Evolutionary conservation across 768 basidiomycete genomes (phyloP), one percentile per base, ranked within the genome.

Genomic region (Galerina sulciceps): DNA sequence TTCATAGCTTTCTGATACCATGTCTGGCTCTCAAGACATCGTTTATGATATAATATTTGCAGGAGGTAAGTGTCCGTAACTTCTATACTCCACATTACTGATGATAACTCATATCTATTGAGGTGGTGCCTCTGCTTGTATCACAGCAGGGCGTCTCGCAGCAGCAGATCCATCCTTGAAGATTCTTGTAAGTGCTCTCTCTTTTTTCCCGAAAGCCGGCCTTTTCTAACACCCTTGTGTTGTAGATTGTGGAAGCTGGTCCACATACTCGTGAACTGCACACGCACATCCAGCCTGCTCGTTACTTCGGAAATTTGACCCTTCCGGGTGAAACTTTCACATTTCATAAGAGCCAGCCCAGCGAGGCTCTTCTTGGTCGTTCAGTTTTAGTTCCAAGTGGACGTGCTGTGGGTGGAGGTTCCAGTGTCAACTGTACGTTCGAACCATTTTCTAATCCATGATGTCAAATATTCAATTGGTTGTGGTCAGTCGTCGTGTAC

Each of bases 371-470:
- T 31, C 75, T 67, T 14, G 83, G 81, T 6, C 83, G 88, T 2
- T 61, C 73, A 1, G 61, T 73, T 1, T 42, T 82, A 26, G 76
- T 85, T 4, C 75, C 78, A 0, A 68, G 70, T 23, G 87, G 82
- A 0, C 75, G 81, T 51, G 80, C 78, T 40, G 66, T 90, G 3
- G 87, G 89, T 3, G 89, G 88, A 6, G 87, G 87, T 0, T 87
- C 86, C 0, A 74, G 76, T 55, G 79, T 89, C 18, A 90, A 88
- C 62, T 85, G 86, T 85, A 52, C 53, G 79, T 68, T 2, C 22
- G 1, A 13, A 22, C 3, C 31, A 10, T 8, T 34, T 37, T 35
- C 9, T 53, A 23, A 17, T 26, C n/a, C 11, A 11, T 40, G 5
- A 43, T 11, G 20, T 55, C 10, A 22, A n/a, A n/a, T 31, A 52